phyloP scores from a whole-genome alignment of 768 basidiomycete species.

The Boletus eberwhitei region DNA sequence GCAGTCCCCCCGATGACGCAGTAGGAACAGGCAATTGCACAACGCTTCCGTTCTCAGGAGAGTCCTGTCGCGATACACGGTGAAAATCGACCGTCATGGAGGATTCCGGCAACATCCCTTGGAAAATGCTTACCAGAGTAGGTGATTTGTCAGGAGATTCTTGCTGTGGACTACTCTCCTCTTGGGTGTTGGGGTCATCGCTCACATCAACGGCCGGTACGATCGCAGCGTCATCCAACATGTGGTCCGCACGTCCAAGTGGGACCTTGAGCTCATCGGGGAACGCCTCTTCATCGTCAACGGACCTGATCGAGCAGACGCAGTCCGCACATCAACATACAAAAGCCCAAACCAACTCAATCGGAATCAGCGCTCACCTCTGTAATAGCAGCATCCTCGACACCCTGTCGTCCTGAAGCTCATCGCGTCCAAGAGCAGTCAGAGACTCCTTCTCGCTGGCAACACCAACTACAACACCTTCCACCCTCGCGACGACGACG shows the following conservation, averaged over 20 bases:
- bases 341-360: conserved; percentile 2
- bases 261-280: conserved; percentile 60
- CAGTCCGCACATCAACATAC: background rate
- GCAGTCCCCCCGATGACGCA: conserved; percentile 40
- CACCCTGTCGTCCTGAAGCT: conserved; percentile 69
- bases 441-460: conserved; percentile 74
- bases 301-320: conserved; percentile 37
- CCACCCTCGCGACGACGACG: conserved; percentile 28
- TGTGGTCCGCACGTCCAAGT: conserved; percentile 55
- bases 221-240: conserved; percentile 45
- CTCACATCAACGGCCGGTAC: conserved; percentile 7
- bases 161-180: conserved; percentile 18
- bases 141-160: conserved; percentile 20
- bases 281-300: conserved; percentile 53
- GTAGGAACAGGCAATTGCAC: conserved; percentile 19
- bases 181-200: conserved; percentile 14
- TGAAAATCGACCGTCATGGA: background rate
- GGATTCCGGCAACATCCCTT: background rate
- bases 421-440: conserved; percentile 68
- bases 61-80: conserved; percentile 16
- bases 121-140: conserved; percentile 18
- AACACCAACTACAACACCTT: conserved; percentile 42
- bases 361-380: conserved; percentile 41
- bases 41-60: conserved; percentile 24
- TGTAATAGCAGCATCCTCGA: conserved; percentile 64